Evolutionary conservation across 1,284 basidiomycete genomes (phyloP), one percentile per base, ranked within the genome.

Genomic region (Leccinum subspadiceum): DNA sequence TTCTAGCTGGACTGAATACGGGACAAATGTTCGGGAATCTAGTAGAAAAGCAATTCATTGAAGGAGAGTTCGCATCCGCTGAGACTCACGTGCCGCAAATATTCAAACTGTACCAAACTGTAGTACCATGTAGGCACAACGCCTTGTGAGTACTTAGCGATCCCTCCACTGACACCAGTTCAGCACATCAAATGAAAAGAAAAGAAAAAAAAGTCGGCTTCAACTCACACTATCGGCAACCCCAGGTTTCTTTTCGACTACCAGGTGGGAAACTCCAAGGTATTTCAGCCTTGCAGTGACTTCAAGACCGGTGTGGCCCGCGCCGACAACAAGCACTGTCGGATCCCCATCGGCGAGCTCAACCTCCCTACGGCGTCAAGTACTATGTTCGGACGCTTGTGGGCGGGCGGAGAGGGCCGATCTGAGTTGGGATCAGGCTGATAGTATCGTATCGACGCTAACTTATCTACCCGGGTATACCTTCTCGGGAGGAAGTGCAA

Each of bases 1-100:
- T 66, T 60, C 62, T 35, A 58, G 75, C 75, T 2, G 77, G 76
- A n/a, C 64, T 68, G 57, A 72, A 80, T 4, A 71, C 66, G 4
- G 78, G 78, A 77, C 78, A 80, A 6, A 73, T 69, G 10, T 65
- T 46, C 12, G 78, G 78, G 62, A 74, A 80, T 12, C 73, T 68
- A 35, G 46, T 49, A 22, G 13, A 22, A 51, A n/a, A 35, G 41
- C 13, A 41, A 46, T 46, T 20, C 17, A 46, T 44, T 44, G 13
- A 60, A 48, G 20, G 20, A 35, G n/a, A 46, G 9, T 3, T 5
- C n/a, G n/a, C n/a, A 41, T 3, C 33, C 5, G 35, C 35, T 35
- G 3, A 35, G 5, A 35, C 73, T 59, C 33, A 75, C 73, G 37
- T 20, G 20, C 20, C 20, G 57, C 17, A 73, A 26, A 29, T 75